These are phyloP conservation scores for Tuber indicum DNA, from an alignment of 495 filamentous ascomycete genomes.

Conservation along the genomic window DNA sequence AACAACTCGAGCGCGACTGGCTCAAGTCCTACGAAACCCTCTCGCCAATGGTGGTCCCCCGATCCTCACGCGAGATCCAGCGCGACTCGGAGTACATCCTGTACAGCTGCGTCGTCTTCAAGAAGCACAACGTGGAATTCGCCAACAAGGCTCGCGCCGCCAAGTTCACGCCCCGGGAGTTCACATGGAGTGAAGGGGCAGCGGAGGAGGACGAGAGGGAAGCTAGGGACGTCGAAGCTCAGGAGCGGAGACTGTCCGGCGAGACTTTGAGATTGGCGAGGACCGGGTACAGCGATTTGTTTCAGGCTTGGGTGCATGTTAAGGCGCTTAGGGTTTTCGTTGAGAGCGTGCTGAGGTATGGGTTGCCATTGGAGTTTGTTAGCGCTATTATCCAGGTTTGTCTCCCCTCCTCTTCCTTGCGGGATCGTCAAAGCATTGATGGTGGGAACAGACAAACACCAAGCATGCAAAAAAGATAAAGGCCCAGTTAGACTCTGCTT, in stretches of 20 bases:
- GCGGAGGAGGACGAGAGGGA: conserved; percentile 80
- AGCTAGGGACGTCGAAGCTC: conserved; percentile 65
- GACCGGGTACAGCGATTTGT: conserved; percentile 85
- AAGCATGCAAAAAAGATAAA: conserved; percentile 80
- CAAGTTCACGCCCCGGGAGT: conserved; percentile 90
- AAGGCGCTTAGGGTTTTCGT: conserved; percentile 89
- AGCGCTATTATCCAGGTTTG: conserved; percentile 75
- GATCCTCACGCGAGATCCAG: conserved; percentile 68
- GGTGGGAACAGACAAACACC: conserved; percentile 59
- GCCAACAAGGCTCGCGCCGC: conserved; percentile 80
- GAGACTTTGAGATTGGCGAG: conserved; percentile 80
- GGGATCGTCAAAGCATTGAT: neutral
- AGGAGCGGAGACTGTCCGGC: conserved; percentile 81
- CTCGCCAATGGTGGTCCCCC: conserved; percentile 74
- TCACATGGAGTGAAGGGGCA: conserved; percentile 83
- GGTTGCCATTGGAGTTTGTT: conserved; percentile 80
- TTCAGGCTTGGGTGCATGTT: conserved; percentile 92
- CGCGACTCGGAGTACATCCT: conserved; percentile 82
- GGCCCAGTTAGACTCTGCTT: conserved; percentile 69
- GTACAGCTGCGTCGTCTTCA: conserved; percentile 85
- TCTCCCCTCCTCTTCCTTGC: conserved; percentile 7
- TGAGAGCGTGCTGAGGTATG: conserved; percentile 91
- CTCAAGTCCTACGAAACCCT: conserved; percentile 82
- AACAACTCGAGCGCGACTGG: conserved; percentile 72
- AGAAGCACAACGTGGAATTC: conserved; percentile 80